These are phyloP conservation scores for Russula sp. DNA, from an alignment of 768 basidiomycete species.

Conservation along the genomic window DNA sequence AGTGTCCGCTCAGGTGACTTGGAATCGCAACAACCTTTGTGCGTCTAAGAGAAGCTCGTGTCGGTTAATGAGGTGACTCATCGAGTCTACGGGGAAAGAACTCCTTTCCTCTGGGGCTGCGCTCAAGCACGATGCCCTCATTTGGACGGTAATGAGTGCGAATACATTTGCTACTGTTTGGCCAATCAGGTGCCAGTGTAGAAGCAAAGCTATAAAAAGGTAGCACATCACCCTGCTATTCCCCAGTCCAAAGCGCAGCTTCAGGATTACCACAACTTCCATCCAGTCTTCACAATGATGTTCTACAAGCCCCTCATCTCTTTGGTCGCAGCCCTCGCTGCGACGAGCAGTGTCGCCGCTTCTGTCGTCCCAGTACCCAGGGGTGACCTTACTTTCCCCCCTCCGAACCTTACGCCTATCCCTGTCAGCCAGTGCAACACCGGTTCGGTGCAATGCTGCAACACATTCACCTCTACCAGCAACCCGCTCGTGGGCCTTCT, in stretches of 20 bases:
- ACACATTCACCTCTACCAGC: background rate
- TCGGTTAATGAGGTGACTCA: background rate
- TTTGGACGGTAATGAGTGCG: background rate
- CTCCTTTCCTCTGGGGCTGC: background rate
- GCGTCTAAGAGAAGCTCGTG: background rate
- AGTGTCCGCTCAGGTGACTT: background rate
- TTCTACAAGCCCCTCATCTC: conserved; percentile 2
- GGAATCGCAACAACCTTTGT: too few relatives aligned
- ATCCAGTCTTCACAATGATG: background rate
- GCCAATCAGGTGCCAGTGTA: background rate
- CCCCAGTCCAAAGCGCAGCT: background rate
- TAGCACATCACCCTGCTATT: background rate
- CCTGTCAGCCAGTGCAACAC: background rate
- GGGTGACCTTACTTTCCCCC: too few relatives aligned
- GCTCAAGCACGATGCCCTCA: background rate
- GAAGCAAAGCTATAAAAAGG: background rate
- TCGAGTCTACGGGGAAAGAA: background rate
- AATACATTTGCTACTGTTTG: background rate
- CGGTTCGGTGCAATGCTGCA: background rate
- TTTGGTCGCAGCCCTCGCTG: background rate
- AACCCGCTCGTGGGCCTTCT: background rate
- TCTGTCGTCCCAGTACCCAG: background rate
- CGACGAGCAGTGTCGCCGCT: background rate
- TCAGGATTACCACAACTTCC: background rate
- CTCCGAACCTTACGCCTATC: background rate